Percentiles rank a stretch among this genome's conserved stretches.
phyloP scores from a whole-genome alignment of 805 yeast species.

The Kuraishia hungarica region DNA sequence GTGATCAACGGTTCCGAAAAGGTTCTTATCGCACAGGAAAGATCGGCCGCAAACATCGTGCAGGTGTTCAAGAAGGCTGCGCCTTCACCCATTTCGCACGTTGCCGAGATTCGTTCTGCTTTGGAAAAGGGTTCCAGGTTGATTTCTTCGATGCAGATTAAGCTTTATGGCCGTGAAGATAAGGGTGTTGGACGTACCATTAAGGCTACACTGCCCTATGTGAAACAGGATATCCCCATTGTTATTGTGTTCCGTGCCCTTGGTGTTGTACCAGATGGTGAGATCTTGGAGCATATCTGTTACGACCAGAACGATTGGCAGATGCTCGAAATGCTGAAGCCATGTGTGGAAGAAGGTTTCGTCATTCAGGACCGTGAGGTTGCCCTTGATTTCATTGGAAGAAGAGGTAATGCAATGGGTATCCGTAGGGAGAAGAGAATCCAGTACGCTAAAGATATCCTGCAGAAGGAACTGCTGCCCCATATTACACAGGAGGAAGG shows the following conservation, averaged over 20 bases:
- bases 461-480: constrained; percentile 93
- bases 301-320: constrained; percentile 98
- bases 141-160: constrained; percentile 89
- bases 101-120: constrained; percentile 96
- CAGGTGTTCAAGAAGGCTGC: constrained; percentile 98
- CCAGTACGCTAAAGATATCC: constrained; percentile 92
- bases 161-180: constrained; percentile 77
- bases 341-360: constrained; percentile 98
- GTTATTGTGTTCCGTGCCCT: constrained; percentile 95
- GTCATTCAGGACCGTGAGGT: constrained; percentile 97
- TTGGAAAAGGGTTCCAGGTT: constrained; percentile 95
- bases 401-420: constrained; percentile 96
- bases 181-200: constrained; percentile 70
- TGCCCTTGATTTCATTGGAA: constrained; percentile 94
- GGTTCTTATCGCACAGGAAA: constrained; percentile 96
- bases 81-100: constrained; percentile 90
- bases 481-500: constrained; percentile 98
- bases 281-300: constrained; percentile 94
- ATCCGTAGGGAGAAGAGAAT: constrained; percentile 96
- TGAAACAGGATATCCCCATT: constrained; percentile 93
- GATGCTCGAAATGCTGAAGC: constrained; percentile 97
- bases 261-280: constrained; percentile 99
- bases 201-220: constrained; percentile 93
- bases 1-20: constrained; percentile 98
- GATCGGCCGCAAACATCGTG: constrained; percentile 97